These are phyloP conservation scores for Malus fusca DNA, from an alignment of 306 rosid genomes.

Conservation along the genomic window DNA sequence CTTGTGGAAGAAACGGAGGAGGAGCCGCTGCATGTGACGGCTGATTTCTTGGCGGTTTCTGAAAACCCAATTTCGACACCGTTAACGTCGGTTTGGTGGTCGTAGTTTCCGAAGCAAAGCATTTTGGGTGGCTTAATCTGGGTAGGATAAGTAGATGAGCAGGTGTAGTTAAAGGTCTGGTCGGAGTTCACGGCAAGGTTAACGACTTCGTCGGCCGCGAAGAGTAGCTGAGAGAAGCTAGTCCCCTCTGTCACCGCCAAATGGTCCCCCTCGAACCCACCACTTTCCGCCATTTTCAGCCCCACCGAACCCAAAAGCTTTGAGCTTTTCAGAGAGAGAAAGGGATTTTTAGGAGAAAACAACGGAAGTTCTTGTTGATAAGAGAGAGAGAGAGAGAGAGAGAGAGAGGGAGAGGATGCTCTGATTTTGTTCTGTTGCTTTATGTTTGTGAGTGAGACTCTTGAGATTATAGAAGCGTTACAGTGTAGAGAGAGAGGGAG, in stretches of 20 bases:
- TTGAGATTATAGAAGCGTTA: background rate
- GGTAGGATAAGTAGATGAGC: conserved; percentile 29
- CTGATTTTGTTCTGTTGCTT: background rate
- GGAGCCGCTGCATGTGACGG: conserved; percentile 51
- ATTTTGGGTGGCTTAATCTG: conserved; percentile 48
- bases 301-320: background rate
- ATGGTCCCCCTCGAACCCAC: conserved; percentile 43
- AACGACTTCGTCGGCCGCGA: conserved; percentile 36
- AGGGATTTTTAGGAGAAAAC: conserved; percentile 16
- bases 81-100: background rate
- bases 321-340: background rate
- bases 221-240: conserved; percentile 69
- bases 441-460: background rate
- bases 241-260: conserved; percentile 26
- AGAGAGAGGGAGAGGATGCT: conserved; percentile 13
- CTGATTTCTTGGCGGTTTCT: conserved; percentile 38
- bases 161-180: conserved; percentile 11
- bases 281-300: conserved; percentile 40
- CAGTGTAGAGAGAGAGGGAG: background rate
- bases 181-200: conserved; percentile 26
- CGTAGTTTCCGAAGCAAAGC: conserved; percentile 52
- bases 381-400: conserved; percentile 23
- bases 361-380: conserved; percentile 22
- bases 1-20: conserved; percentile 52
- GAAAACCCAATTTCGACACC: background rate